These are phyloP conservation scores for Oenanthe sinensis DNA, from an alignment of 129 eudicot species.

Conservation along the genomic window DNA sequence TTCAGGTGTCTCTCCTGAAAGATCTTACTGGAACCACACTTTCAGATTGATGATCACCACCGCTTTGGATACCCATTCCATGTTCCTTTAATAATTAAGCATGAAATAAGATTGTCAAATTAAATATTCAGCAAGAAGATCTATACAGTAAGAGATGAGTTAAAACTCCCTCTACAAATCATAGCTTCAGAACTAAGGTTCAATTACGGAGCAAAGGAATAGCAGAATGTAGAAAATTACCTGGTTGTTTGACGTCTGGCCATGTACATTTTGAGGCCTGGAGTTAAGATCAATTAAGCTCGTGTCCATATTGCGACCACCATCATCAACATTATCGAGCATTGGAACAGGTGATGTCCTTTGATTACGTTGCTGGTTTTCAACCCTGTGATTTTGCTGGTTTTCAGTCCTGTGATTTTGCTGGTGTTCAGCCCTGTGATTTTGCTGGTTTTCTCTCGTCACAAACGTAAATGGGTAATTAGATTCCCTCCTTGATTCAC, in stretches of 20 bases:
- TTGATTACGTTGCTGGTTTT: constrained; percentile 40
- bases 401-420: constrained; percentile 32
- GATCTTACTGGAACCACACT: constrained; percentile 63
- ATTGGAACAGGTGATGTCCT: constrained; percentile 30
- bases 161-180: not conserved
- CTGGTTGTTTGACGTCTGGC: constrained; percentile 65
- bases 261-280: constrained; percentile 65
- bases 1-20: constrained; percentile 57
- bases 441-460: constrained; percentile 36
- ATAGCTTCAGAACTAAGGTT: not conserved
- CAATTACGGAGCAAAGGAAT: not conserved
- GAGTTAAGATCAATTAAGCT: constrained; percentile 77
- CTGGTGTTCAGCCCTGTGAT: constrained; percentile 28
- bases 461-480: constrained; percentile 32
- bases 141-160: not conserved
- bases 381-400: constrained; percentile 34
- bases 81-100: constrained; percentile 45
- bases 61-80: constrained; percentile 44
- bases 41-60: constrained; percentile 47
- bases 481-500: constrained; percentile 50
- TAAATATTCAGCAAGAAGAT: not conserved
- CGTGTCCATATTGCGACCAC: constrained; percentile 46
- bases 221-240: constrained; percentile 22
- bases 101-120: constrained; percentile 12
- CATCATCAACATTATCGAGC: constrained; percentile 23